phyloP scores from a whole-genome alignment of 2,329 filamentous ascomycete species.

The Phyllosticta citriasiana region DNA sequence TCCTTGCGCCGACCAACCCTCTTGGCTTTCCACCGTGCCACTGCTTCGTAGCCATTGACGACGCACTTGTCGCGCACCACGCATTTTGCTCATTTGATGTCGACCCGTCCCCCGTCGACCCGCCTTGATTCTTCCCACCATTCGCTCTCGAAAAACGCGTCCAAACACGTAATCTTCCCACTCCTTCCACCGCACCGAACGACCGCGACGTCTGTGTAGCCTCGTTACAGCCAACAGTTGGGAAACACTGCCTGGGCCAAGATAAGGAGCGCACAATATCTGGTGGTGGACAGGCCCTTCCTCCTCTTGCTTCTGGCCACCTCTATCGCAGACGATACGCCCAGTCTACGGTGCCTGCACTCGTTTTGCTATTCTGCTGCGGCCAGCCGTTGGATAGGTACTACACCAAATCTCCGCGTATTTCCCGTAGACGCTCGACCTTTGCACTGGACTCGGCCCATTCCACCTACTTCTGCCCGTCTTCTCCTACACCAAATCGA shows the following conservation, averaged over 20 bases:
- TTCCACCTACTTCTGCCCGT: background rate
- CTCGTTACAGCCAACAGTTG: background rate
- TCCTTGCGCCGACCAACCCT: background rate
- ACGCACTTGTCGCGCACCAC: background rate
- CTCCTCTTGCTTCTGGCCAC: background rate
- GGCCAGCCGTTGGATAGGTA: too few relatives aligned
- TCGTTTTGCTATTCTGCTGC: background rate
- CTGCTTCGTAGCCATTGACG: background rate
- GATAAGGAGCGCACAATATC: background rate
- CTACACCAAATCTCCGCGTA: background rate
- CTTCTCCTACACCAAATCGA: background rate
- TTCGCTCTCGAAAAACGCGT: background rate
- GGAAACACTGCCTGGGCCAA: background rate
- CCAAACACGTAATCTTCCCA: background rate
- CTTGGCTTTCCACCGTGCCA: background rate
- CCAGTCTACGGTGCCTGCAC: background rate
- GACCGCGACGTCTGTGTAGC: background rate
- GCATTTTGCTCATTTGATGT: background rate
- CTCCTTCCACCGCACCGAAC: background rate
- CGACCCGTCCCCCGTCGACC: background rate
- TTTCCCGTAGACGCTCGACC: background rate
- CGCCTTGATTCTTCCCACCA: background rate
- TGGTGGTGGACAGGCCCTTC: background rate
- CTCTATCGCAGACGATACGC: background rate
- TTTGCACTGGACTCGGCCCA: background rate